Evolutionary conservation across 306 rosid species (phyloP), one percentile per base, ranked within the genome.

Genomic region (Calophaca sinica): DNA sequence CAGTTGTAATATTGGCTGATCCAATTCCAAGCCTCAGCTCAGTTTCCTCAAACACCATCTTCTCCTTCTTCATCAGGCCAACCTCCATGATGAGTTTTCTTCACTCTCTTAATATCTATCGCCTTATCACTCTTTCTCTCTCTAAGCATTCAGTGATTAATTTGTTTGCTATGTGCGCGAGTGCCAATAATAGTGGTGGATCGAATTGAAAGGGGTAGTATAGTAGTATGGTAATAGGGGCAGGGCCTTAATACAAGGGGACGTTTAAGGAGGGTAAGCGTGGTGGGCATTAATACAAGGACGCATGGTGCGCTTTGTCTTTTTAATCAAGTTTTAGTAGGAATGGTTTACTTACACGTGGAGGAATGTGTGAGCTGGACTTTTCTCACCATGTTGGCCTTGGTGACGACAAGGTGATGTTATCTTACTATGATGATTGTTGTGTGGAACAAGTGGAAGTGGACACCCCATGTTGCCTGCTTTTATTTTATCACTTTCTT

Each of bases 21-120:
- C 72, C 72, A 66, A 66, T 45, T 44, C 96, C 96, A 31, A 91
- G 88, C 80, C 96, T 91, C 50, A 88, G 78, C 80, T 91, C 96
- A 4, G 96, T 91, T 81, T 88, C 96, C 59, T 86, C 91, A 45
- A 82, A 85, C 1, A 74, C 81, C 88, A 84, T 81, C 36, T 68
- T 79, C 74, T 70, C 39, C 62, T 77, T 73, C 62, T 42, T 63
- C 69, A 63, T 41, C 69, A 48, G 44, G 44, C 69, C n/a, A 65
- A 65, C 70, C 15, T 65, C 70, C 70, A 65, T 65, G 53, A 10
- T 39, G 1, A 8, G 26, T 20, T 20, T 20, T 20, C 26, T 20
- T 20, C 26, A 20, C 26, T 20, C 9, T 41, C 44, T 20, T 38
- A 38, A 1, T 38, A 62, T 59, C 52, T 78, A 71, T 64, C 72